Conservation (phyloP, 768 basidiomycete genomes). For the Mycena metata region DNA sequence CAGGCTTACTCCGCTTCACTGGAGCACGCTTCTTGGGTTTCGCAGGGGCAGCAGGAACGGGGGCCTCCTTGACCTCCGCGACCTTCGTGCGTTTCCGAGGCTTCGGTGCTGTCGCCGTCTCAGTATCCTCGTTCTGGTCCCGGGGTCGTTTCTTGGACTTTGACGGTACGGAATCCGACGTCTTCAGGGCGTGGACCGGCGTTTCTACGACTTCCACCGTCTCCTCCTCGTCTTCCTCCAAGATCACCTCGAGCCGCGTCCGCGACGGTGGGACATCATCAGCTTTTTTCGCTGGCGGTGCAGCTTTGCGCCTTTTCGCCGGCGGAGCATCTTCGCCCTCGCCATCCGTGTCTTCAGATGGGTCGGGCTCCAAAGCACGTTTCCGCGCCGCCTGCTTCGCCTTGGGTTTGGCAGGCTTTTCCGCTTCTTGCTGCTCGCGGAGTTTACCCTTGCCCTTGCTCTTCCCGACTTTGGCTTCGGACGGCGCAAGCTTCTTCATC, state of each 20-base stretch:
- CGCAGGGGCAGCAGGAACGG: not conserved
- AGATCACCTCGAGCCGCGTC: conserved; percentile 24
- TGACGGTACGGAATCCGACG: not conserved
- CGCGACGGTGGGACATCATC: not conserved
- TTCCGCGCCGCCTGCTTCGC: not conserved
- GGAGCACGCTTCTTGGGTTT: conserved; percentile 29
- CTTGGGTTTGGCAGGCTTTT: conserved; percentile 23
- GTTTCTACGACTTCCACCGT: conserved; percentile 6
- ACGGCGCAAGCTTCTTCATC: not conserved
- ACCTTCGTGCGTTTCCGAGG: conserved; percentile 26
- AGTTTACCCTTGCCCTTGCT: conserved; percentile 5
- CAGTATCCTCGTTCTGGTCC: conserved; percentile 9
- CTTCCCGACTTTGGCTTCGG: not conserved
- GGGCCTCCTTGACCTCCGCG: not conserved
- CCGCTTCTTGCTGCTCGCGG: not conserved
- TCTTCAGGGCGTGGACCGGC: not conserved
- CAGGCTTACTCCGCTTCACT: conserved; percentile 18
- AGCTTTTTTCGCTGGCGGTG: not conserved
- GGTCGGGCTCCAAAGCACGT: not conserved
- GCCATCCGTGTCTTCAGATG: not conserved
- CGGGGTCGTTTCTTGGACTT: conserved; percentile 29
- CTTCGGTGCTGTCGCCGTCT: not conserved
- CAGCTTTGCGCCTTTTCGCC: conserved; percentile 16
- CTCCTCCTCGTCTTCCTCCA: conserved; percentile 35
- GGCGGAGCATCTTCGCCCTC: not conserved